Evolutionary conservation across 1,139 yeast species (phyloP).

Genomic region (Diutina sp.): DNA sequence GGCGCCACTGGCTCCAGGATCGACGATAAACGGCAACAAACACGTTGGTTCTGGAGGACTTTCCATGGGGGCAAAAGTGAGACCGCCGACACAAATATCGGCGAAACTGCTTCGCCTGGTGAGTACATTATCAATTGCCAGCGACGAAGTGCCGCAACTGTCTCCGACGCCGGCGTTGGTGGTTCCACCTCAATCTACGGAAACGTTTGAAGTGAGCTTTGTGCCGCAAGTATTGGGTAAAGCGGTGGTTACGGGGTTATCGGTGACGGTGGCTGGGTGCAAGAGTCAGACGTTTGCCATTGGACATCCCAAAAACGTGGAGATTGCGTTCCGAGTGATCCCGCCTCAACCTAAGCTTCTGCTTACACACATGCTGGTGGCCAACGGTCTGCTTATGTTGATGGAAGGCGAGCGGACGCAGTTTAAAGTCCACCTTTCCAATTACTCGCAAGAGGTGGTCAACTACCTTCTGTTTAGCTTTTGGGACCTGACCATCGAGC

Average conservation of each 20-base stretch:
- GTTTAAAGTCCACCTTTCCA: constrained; percentile 41
- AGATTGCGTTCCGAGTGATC: constrained; percentile 27
- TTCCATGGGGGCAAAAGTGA: not conserved
- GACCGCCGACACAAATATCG: not conserved
- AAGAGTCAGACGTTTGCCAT: not conserved
- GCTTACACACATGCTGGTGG: constrained; percentile 38
- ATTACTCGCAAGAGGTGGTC: constrained; percentile 42
- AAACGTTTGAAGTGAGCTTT: not conserved
- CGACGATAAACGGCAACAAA: not conserved
- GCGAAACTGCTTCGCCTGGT: not conserved
- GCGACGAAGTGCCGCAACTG: not conserved
- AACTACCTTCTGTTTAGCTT: constrained; percentile 50
- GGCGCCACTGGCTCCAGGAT: not conserved
- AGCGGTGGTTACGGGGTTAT: not conserved
- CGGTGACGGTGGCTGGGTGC: not conserved
- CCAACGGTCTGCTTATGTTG: constrained; percentile 64
- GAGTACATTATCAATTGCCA: not conserved
- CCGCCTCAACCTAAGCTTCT: constrained; percentile 58
- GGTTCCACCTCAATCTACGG: not conserved
- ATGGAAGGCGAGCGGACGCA: constrained; percentile 59
- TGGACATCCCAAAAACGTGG: not conserved
- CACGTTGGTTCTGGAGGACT: not conserved
- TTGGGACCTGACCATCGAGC: constrained; percentile 61
- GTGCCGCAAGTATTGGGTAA: not conserved
- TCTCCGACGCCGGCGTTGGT: not conserved